Conservation (phyloP, 139 green algal species). For the Ettlia oleoabundans region DNA sequence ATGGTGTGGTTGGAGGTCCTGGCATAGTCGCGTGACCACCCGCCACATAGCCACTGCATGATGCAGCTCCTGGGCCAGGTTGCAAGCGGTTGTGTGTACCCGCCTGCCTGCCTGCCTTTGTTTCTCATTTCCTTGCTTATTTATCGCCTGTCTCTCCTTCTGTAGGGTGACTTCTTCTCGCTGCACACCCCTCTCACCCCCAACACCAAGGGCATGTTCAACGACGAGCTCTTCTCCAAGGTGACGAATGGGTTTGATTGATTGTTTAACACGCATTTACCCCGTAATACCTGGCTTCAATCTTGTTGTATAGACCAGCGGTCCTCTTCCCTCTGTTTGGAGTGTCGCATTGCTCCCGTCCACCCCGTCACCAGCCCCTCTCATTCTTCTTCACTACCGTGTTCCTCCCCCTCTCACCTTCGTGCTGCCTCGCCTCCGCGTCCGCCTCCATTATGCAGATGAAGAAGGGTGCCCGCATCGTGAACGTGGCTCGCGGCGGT, state of each 20-base stretch:
- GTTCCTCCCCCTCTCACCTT: too few species aligned
- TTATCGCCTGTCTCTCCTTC: neutral
- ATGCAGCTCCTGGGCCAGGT: neutral
- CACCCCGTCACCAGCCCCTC: too few species aligned
- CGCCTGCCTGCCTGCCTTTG: neutral
- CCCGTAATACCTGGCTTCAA: neutral
- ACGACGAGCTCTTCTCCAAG: conserved; percentile 84
- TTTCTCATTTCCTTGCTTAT: neutral
- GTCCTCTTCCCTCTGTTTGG: too few species aligned
- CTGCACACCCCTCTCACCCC: conserved; percentile 91
- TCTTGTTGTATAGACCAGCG: too few species aligned
- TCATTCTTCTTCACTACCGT: too few species aligned
- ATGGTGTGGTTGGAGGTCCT: too few species aligned
- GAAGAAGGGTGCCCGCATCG: conserved; percentile 89
- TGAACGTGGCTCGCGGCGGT: conserved; percentile 95
- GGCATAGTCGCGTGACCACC: too few species aligned
- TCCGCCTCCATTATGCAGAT: conserved; percentile 50
- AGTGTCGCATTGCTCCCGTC: too few species aligned
- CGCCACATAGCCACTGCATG: too few species aligned
- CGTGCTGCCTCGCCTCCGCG: too few species aligned
- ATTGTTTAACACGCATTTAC: neutral
- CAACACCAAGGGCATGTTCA: conserved; percentile 87
- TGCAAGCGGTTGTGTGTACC: neutral
- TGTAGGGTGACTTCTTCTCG: conserved; percentile 83
- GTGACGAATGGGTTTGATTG: neutral